A percentile compares a stretch with the other conserved stretches of the same genome.
phyloP scores from a whole-genome alignment of 2,329 filamentous ascomycete genomes.

The Fusarium caatingaense region DNA sequence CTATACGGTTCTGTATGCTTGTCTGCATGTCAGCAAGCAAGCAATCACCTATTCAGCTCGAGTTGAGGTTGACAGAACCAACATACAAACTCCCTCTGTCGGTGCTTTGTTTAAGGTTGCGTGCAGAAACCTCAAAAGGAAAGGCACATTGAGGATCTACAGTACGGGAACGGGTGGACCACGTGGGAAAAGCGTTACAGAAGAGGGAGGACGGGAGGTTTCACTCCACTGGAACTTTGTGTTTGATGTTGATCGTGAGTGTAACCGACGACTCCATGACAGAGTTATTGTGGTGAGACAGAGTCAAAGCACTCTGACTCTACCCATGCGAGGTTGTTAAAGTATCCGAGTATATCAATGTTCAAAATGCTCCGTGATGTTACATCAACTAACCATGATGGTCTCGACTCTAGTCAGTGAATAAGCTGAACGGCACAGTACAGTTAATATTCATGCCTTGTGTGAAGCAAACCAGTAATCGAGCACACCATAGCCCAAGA shows the following conservation, averaged over 20 bases:
- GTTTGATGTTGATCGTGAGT: conserved; percentile 30
- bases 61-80: background rate
- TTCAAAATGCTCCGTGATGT: conserved; percentile 18
- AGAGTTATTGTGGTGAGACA: background rate
- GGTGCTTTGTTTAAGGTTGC: conserved; percentile 19
- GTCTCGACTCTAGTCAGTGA: conserved; percentile 15
- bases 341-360: background rate
- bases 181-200: conserved; percentile 34
- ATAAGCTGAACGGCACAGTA: conserved; percentile 3
- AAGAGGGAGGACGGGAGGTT: conserved; percentile 11
- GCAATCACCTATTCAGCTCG: background rate
- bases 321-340: background rate
- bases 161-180: conserved; percentile 30
- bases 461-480: conserved; percentile 5
- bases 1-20: background rate
- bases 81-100: background rate
- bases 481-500: background rate
- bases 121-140: conserved; percentile 4
- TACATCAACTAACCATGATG: background rate
- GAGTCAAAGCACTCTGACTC: background rate
- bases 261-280: background rate
- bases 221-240: conserved; percentile 21
- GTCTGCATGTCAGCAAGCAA: background rate
- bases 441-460: conserved; percentile 1
- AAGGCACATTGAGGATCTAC: conserved; percentile 20